A percentile compares a stretch with the other conserved stretches of the same genome.
Conservation (phyloP, 1,139 yeast genomes). For the Geotrichum carabidarum region DNA sequence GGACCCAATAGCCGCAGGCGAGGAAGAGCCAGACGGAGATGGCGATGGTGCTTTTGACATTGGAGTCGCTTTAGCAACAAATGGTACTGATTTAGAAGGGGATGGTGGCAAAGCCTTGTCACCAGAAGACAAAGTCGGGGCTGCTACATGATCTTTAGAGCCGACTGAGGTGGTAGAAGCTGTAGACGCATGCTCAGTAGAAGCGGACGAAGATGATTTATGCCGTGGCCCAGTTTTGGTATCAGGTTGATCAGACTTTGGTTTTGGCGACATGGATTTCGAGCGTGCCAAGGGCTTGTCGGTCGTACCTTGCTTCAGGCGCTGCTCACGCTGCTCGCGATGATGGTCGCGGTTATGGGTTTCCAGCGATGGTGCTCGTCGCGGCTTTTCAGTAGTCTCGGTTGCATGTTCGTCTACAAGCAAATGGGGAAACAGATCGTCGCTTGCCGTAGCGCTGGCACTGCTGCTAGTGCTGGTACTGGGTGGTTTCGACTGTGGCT, state of each 20-base stretch:
- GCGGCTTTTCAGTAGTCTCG: not conserved
- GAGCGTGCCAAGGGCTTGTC: not conserved
- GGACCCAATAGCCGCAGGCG: no score
- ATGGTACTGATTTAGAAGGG: no score
- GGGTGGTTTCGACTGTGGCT: no score
- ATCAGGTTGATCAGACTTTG: not conserved
- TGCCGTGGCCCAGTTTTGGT: not conserved
- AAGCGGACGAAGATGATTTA: not conserved
- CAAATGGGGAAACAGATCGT: conserved; percentile 21
- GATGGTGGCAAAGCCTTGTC: no score
- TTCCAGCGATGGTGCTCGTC: not conserved
- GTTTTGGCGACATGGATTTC: conserved; percentile 5
- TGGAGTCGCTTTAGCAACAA: no score
- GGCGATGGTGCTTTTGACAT: no score
- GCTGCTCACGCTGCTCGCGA: not conserved
- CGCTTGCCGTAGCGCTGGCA: conserved; percentile 1
- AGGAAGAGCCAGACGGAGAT: no score
- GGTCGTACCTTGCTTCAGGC: not conserved
- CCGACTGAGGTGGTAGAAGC: no score
- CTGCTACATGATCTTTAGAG: no score
- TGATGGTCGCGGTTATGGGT: not conserved
- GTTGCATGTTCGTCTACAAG: conserved; percentile 11
- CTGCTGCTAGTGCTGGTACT: not conserved
- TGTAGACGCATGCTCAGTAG: no score
- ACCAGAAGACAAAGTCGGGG: no score